Percentiles rank a stretch among this genome's conserved stretches.
Conservation (phyloP, 441 rosid genomes). For the Jatropha podagrica region DNA sequence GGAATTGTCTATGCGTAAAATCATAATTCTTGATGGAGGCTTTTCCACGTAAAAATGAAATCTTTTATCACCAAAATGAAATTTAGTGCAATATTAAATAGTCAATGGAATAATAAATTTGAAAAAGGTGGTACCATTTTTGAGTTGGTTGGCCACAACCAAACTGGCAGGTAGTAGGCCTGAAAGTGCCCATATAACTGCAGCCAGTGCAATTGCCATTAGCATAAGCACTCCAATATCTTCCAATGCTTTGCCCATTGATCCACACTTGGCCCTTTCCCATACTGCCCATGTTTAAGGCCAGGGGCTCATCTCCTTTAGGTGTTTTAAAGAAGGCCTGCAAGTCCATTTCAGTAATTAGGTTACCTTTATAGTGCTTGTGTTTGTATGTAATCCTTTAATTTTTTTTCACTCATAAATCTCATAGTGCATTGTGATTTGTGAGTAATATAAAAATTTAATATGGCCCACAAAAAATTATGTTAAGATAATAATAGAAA, state of each 20-base stretch:
- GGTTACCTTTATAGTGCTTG: too few species aligned
- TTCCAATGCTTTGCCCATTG: conserved; percentile 1
- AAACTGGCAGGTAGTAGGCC: conserved; percentile 30
- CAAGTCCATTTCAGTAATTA: neutral
- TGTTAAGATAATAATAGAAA: neutral
- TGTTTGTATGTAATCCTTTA: too few species aligned
- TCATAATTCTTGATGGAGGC: too few species aligned
- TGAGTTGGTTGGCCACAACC: conserved; percentile 93
- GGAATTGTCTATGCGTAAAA: too few species aligned
- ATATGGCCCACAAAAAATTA: too few species aligned
- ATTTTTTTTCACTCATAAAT: too few species aligned
- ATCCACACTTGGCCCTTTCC: neutral
- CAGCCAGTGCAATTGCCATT: neutral
- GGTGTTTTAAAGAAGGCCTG: conserved; percentile 81
- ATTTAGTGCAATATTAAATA: too few species aligned
- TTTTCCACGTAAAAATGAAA: too few species aligned
- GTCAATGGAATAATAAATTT: too few species aligned
- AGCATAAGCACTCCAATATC: neutral
- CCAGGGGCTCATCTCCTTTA: conserved; percentile 52
- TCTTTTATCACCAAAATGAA: too few species aligned
- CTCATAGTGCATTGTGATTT: too few species aligned
- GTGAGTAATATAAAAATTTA: too few species aligned
- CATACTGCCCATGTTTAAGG: conserved; percentile 1
- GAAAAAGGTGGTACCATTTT: conserved; percentile 44
- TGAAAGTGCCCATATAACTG: neutral